Base-by-base conservation (phyloP, 2,329 filamentous ascomycete species). In the Bipolaris zeicola region DNA sequence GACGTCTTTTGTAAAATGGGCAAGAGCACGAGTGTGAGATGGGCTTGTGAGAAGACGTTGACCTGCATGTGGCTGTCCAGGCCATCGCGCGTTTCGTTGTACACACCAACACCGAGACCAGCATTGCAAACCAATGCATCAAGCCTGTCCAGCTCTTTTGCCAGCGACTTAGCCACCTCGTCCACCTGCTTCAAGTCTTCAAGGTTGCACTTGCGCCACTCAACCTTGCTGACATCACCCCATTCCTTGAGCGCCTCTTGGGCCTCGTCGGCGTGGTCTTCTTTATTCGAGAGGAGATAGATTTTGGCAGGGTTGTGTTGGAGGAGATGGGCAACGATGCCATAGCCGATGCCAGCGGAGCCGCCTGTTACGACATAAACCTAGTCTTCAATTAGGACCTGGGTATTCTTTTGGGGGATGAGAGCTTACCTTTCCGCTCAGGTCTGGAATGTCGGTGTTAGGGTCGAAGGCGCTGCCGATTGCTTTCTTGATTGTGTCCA, bases 321-420 rank as follows among this genome's bases (percentile, higher is more conserved):
- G 3, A 84, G 77, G n/a, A 83, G 69, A 58, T 84, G 82, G 6
- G 81, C 80, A 26, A 78, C 75, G 43, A 83, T 83, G 22, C 81
- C 81, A 56, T 78, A 83, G 14, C 81, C 81, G 31, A 82, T 82
- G 18, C 80, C 80, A n/a, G 79, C 77, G 18, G 76, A 79, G 20
- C 80, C 80, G n/a, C 80, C 79, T 0, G 80, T 82, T 13, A 83
- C 77, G 16, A 82, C 70, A 50, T 78, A 83, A 16, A 80, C 70
- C 74, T 80, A 22, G 1, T 14, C 1, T 6, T 22, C 1, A 18
- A 2, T 28, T 33, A 36, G 24, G 7, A 52, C 2, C 18, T 10
- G 7, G 7, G n/a, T 6, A 11, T 20, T 11, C 6, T 11, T 11
- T 6, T 20, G n/a, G 4, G n/a, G 10, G 2, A 16, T 4, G 22